These are phyloP conservation scores for Leptographium radiaticola DNA, from an alignment of 2,329 filamentous ascomycete species.

Conservation along the genomic window DNA sequence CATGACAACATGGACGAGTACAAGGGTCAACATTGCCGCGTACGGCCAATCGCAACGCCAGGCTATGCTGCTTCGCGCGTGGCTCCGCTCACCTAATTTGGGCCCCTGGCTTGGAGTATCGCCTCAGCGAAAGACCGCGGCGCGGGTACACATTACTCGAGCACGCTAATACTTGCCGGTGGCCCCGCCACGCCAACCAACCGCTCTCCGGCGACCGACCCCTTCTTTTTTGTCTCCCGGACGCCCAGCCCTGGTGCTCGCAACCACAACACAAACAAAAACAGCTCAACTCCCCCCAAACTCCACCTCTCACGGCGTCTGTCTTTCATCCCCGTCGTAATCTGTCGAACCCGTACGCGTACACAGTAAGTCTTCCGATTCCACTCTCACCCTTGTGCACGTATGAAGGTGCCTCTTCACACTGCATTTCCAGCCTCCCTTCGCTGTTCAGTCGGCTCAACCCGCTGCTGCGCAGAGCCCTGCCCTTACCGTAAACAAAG, in stretches of 20 bases:
- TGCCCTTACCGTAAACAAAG: no score
- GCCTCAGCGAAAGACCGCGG: no score
- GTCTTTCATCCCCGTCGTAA: conserved; percentile 7
- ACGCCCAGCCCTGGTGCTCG: conserved; percentile 8
- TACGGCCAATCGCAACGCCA: no score
- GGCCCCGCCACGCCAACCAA: not conserved
- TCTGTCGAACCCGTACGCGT: not conserved
- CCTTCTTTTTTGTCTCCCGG: conserved; percentile 9
- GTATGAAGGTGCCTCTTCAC: not conserved
- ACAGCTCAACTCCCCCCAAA: conserved; percentile 3
- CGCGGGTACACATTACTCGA: no score
- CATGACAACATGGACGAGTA: no score
- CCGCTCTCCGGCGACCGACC: not conserved
- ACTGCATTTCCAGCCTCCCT: no score
- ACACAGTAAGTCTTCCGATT: not conserved
- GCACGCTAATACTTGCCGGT: not conserved
- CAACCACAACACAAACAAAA: conserved; percentile 13
- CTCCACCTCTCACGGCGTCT: conserved; percentile 7
- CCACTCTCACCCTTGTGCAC: not conserved
- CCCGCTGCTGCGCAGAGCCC: no score
- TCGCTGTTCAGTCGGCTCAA: no score
- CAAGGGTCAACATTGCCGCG: no score
- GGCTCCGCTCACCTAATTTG: no score
- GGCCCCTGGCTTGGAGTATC: no score
- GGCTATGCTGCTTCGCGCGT: no score